Conservation (phyloP, 768 basidiomycete species). For the Pleurotus djamor region DNA sequence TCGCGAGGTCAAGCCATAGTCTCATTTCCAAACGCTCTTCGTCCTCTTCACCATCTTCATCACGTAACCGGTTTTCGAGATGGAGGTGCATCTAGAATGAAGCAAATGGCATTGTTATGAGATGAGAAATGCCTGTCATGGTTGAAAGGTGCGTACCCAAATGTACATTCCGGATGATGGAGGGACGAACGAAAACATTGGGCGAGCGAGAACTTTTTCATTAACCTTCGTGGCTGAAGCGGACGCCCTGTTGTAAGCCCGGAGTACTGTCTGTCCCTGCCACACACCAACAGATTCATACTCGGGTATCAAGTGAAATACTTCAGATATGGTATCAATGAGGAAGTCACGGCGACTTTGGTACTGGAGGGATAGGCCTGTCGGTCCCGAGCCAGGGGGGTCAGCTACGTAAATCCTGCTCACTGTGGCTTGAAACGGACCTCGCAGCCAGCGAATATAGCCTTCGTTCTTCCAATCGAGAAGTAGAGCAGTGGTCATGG, state of each 20-base stretch:
- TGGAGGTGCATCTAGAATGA: constrained; percentile 54
- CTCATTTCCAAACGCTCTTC: constrained; percentile 46
- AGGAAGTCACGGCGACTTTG: constrained; percentile 56
- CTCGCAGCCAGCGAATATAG: constrained; percentile 77
- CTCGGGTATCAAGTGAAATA: constrained; percentile 61
- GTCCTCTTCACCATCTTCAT: constrained; percentile 22
- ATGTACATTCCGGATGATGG: constrained; percentile 85
- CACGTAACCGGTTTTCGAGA: constrained; percentile 42
- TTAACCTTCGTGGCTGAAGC: constrained; percentile 3
- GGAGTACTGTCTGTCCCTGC: constrained; percentile 40
- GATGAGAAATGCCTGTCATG: too few species aligned
- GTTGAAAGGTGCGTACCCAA: constrained; percentile 42
- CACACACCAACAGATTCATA: constrained; percentile 23
- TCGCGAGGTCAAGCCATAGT: constrained; percentile 59
- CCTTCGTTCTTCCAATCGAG: constrained; percentile 67
- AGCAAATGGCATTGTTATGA: not conserved
- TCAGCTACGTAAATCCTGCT: too few species aligned
- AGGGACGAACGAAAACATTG: constrained; percentile 68
- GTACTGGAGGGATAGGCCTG: constrained; percentile 58
- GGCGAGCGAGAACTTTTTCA: constrained; percentile 27
- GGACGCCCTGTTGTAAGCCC: constrained; percentile 35
- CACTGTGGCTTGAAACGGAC: too few species aligned
- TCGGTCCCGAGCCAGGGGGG: too few species aligned
- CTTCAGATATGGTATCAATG: constrained; percentile 60
- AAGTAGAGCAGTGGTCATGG: constrained; percentile 61